phyloP scores from a whole-genome alignment of 1,284 basidiomycete species.

The Leucoagaricus sp. region DNA sequence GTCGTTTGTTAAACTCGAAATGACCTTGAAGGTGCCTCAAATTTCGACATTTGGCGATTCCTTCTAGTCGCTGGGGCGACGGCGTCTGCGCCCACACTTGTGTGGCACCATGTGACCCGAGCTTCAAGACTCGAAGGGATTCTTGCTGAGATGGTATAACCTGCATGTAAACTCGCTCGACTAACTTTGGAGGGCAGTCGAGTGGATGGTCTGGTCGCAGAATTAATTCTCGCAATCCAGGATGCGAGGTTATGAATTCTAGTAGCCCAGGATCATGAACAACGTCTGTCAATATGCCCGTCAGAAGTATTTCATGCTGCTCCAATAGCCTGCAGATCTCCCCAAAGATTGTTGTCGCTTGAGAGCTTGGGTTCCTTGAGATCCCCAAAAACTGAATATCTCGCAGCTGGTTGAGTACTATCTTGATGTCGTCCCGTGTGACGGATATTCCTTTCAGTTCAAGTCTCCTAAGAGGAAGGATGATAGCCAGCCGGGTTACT shows the following conservation, averaged over 20 bases:
- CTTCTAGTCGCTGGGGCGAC: not conserved
- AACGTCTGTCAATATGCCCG: not conserved
- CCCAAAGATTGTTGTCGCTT: not conserved
- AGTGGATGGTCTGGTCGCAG: not conserved
- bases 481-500: not conserved
- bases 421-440: not conserved
- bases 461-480: not conserved
- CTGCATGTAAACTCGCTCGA: not conserved
- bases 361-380: not conserved
- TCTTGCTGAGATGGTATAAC: not conserved
- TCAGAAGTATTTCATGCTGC: not conserved
- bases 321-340: not conserved
- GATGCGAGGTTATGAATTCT: not conserved
- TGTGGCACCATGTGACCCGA: not conserved
- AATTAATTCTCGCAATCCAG: not conserved
- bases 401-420: not conserved
- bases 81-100: not conserved
- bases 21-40: not conserved
- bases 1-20: too few species aligned
- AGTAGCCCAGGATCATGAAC: not conserved
- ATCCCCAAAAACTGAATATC: not conserved
- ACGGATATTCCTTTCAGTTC: not conserved
- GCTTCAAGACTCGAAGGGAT: not conserved
- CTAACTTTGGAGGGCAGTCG: not conserved
- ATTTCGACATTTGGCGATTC: not conserved